phyloP scores from a whole-genome alignment of 2,329 filamentous ascomycete genomes.

The Fusarium drepaniforme region DNA sequence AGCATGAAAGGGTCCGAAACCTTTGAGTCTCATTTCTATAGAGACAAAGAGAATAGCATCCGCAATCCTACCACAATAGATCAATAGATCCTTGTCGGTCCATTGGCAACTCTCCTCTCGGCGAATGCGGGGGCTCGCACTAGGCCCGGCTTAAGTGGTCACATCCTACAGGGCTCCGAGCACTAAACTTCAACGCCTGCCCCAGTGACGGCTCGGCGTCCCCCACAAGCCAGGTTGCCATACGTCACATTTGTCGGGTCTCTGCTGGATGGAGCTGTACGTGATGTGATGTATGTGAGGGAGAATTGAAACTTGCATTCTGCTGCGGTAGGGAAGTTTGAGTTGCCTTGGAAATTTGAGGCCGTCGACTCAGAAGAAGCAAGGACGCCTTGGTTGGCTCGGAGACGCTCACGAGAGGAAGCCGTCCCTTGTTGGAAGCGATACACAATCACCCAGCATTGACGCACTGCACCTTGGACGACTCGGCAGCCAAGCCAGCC shows the following conservation, averaged over 20 bases:
- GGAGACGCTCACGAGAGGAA: slow-evolving; percentile 1
- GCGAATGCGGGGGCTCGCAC: slow-evolving; percentile 35
- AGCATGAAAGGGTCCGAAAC: slow-evolving; percentile 31
- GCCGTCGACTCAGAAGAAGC: background rate
- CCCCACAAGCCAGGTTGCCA: slow-evolving; percentile 19
- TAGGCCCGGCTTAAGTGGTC: slow-evolving; percentile 27
- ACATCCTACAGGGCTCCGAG: slow-evolving; percentile 21
- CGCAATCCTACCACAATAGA: slow-evolving; percentile 2
- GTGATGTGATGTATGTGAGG: slow-evolving; percentile 18
- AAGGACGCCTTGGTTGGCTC: background rate
- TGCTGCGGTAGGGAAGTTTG: background rate
- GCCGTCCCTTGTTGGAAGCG: background rate
- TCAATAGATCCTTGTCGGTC: background rate
- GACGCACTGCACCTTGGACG: slow-evolving; percentile 15
- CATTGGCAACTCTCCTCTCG: slow-evolving; percentile 11
- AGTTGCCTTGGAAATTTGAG: slow-evolving; percentile 1
- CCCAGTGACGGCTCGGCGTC: slow-evolving; percentile 20
- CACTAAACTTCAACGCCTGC: slow-evolving; percentile 10
- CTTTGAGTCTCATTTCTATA: slow-evolving; percentile 29
- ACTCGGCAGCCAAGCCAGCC: slow-evolving; percentile 22
- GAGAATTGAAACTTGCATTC: slow-evolving; percentile 33
- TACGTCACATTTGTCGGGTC: slow-evolving; percentile 31
- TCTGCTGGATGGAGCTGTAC: slow-evolving; percentile 4
- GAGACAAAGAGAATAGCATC: slow-evolving; percentile 20
- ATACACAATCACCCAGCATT: slow-evolving; percentile 23